A percentile compares a stretch with the other conserved stretches of the same genome.
phyloP scores from a whole-genome alignment of 1,284 basidiomycete genomes.

The Ustilago bromivora region DNA sequence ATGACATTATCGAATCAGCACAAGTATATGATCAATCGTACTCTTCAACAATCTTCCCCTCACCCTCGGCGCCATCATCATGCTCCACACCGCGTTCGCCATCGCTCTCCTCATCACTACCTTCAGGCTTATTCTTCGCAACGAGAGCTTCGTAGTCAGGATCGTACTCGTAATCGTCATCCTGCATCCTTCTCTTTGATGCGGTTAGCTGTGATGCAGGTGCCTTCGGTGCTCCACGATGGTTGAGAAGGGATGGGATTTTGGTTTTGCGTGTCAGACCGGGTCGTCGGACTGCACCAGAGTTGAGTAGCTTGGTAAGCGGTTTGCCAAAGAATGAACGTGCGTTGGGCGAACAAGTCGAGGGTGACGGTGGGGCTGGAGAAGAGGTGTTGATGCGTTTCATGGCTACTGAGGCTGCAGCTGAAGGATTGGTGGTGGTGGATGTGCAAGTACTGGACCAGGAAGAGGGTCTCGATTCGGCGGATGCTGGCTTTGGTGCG shows the following conservation, averaged over 20 bases:
- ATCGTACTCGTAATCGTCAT: constrained; percentile 54
- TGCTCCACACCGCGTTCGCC: background rate
- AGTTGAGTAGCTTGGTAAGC: constrained; percentile 25
- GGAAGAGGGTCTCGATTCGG: background rate
- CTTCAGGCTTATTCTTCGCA: constrained; percentile 24
- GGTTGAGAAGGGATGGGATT: constrained; percentile 45
- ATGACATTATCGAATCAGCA: background rate
- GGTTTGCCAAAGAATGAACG: constrained; percentile 50
- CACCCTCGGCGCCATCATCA: background rate
- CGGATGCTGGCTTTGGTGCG: background rate
- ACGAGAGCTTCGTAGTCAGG: constrained; percentile 44
- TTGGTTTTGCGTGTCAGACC: constrained; percentile 49
- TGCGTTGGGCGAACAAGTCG: constrained; percentile 9
- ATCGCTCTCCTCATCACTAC: constrained; percentile 12
- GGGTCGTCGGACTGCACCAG: constrained; percentile 33
- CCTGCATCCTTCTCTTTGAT: constrained; percentile 38
- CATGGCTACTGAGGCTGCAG: constrained; percentile 27
- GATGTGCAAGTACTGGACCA: background rate
- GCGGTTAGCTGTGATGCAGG: constrained; percentile 18
- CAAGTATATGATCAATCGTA: constrained; percentile 9
- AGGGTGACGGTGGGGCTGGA: background rate
- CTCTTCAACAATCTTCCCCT: constrained; percentile 6
- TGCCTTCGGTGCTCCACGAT: constrained; percentile 38
- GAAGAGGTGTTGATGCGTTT: constrained; percentile 26
- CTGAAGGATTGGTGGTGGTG: background rate